phyloP scores from a whole-genome alignment of 2,329 filamentous ascomycete species.

The Aaosphaeria arxii region DNA sequence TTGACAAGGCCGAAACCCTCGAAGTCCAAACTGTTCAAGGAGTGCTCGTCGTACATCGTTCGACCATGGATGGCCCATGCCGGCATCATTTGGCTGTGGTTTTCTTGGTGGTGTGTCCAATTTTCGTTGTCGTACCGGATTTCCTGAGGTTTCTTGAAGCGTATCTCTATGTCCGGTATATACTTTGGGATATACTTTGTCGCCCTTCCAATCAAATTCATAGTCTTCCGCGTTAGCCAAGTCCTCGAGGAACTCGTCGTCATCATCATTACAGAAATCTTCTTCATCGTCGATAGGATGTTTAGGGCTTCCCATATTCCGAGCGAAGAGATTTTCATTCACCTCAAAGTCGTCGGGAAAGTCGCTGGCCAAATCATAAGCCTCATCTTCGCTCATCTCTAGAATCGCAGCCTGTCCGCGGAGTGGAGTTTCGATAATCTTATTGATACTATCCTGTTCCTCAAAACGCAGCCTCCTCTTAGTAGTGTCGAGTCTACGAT shows the following conservation, averaged over 20 bases:
- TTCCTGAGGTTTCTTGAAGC: slow-evolving; percentile 31
- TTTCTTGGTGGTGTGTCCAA: slow-evolving; percentile 26
- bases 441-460: slow-evolving; percentile 12
- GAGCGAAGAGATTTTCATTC: slow-evolving; percentile 17
- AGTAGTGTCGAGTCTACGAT: too few relatives aligned
- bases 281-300: slow-evolving; percentile 16
- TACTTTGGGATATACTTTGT: slow-evolving; percentile 10
- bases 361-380: slow-evolving; percentile 11
- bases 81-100: slow-evolving; percentile 19
- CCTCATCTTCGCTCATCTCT: too few relatives aligned
- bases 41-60: slow-evolving; percentile 77
- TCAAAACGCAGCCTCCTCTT: too few relatives aligned
- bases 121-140: slow-evolving; percentile 12
- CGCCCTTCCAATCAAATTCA: slow-evolving; percentile 29
- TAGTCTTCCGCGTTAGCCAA: slow-evolving; percentile 42
- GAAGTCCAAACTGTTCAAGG: slow-evolving; percentile 78
- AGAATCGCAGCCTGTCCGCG: slow-evolving; percentile 2
- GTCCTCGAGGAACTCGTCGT: slow-evolving; percentile 34
- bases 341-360: slow-evolving; percentile 26
- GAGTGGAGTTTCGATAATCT: slow-evolving; percentile 22
- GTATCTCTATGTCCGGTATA: slow-evolving; percentile 12
- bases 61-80: slow-evolving; percentile 65
- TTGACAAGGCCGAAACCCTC: slow-evolving; percentile 86
- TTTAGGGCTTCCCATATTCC: slow-evolving; percentile 17
- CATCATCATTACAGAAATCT: slow-evolving; percentile 28